phyloP scores from a whole-genome alignment of 78 protist genomes.

The Guillardia theta region DNA sequence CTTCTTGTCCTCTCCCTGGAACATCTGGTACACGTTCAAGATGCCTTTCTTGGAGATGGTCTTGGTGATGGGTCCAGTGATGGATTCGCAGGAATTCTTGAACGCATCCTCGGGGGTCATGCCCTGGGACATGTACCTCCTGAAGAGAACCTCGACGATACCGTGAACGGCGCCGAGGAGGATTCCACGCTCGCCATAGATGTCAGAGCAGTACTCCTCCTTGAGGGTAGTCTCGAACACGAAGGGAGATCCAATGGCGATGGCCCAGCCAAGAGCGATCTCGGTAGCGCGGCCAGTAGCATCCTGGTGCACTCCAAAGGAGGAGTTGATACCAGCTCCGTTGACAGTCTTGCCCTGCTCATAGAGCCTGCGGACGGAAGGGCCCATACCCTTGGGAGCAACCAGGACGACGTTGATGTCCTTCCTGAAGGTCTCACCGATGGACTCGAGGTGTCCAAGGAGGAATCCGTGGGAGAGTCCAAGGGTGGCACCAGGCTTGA shows the following conservation, averaged over 20 bases:
- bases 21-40: neutral
- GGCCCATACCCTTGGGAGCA: constrained; percentile 19
- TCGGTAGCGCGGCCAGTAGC: constrained; percentile 24
- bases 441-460: constrained; percentile 30
- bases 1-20: neutral
- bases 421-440: neutral
- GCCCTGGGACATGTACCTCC: constrained; percentile 29
- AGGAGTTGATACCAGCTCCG: constrained; percentile 49
- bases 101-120: constrained; percentile 44
- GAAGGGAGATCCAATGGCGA: constrained; percentile 44
- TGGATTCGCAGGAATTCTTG: neutral
- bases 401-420: constrained; percentile 36
- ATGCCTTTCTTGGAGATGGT: constrained; percentile 44
- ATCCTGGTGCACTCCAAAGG: constrained; percentile 48
- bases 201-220: constrained; percentile 46
- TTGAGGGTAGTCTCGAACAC: constrained; percentile 38
- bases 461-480: constrained; percentile 48
- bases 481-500: neutral
- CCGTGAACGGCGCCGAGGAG: constrained; percentile 53
- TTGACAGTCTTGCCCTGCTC: constrained; percentile 17
- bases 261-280: constrained; percentile 37
- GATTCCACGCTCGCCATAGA: constrained; percentile 49
- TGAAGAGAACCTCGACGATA: constrained; percentile 39
- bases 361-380: neutral
- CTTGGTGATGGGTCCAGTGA: constrained; percentile 39